phyloP scores from a whole-genome alignment of 148 eudicot species.

The Vaccinium vitisidaea region DNA sequence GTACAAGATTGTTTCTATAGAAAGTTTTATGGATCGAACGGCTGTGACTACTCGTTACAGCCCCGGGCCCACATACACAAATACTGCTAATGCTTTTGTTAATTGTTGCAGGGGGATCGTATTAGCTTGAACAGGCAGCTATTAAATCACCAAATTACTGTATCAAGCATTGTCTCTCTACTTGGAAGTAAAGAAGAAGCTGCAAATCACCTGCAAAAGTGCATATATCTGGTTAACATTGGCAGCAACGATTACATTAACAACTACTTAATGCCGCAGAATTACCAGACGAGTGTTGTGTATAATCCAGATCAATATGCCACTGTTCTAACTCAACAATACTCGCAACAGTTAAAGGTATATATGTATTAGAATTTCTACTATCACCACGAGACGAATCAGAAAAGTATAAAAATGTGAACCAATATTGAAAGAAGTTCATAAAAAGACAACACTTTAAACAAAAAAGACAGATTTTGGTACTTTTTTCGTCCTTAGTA shows the following conservation, averaged over 20 bases:
- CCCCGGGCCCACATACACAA: no score
- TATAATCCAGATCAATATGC: conserved; percentile 38
- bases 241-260: conserved; percentile 66
- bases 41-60: no score
- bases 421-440: no score
- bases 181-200: conserved; percentile 21
- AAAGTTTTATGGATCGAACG: no score
- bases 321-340: conserved; percentile 25
- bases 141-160: conserved; percentile 26
- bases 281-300: conserved; percentile 17
- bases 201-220: conserved; percentile 26
- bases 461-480: no score
- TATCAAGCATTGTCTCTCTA: conserved; percentile 5
- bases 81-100: not conserved
- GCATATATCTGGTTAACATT: conserved; percentile 45
- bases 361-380: not conserved
- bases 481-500: no score
- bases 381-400: no score
- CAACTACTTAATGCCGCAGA: conserved; percentile 48
- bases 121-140: conserved; percentile 43
- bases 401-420: no score
- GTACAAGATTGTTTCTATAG: no score
- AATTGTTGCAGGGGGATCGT: conserved; percentile 41
- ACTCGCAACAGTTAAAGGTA: conserved; percentile 38
- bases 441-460: no score